phyloP scores from a whole-genome alignment of 2,329 filamentous ascomycete species.

The Claviceps sp. region DNA sequence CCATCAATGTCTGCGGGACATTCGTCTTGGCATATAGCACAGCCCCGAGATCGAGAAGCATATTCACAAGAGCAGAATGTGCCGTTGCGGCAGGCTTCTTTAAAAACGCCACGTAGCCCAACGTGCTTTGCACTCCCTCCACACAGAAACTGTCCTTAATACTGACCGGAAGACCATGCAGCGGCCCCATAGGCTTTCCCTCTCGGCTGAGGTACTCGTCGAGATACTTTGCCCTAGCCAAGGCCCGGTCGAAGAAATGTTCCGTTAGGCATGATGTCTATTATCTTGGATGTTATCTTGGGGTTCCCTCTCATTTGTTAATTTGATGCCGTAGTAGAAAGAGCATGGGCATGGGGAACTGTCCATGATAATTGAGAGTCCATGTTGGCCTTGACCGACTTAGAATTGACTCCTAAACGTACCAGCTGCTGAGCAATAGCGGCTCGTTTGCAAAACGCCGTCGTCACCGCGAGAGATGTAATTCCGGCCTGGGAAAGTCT shows the following conservation, averaged over 20 bases:
- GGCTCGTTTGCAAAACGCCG: conserved; percentile 17
- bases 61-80: conserved; percentile 13
- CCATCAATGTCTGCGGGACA: conserved; percentile 49
- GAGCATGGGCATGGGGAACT: neutral
- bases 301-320: neutral
- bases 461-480: conserved; percentile 23
- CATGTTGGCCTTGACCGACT: no score
- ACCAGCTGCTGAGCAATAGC: conserved; percentile 17
- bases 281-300: neutral
- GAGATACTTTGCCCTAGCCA: conserved; percentile 8
- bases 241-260: conserved; percentile 28
- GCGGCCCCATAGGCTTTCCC: conserved; percentile 9
- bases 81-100: conserved; percentile 8
- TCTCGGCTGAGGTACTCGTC: conserved; percentile 6
- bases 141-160: conserved; percentile 15
- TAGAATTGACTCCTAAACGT: neutral
- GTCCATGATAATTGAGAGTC: no score
- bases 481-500: conserved; percentile 20
- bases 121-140: conserved; percentile 12
- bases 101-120: conserved; percentile 15
- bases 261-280: conserved; percentile 26
- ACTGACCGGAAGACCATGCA: conserved; percentile 14
- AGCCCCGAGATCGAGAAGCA: conserved; percentile 14
- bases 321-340: neutral
- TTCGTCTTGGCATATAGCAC: conserved; percentile 31